Conservation (phyloP, 306 rosid species). For the Malus asiatica region DNA sequence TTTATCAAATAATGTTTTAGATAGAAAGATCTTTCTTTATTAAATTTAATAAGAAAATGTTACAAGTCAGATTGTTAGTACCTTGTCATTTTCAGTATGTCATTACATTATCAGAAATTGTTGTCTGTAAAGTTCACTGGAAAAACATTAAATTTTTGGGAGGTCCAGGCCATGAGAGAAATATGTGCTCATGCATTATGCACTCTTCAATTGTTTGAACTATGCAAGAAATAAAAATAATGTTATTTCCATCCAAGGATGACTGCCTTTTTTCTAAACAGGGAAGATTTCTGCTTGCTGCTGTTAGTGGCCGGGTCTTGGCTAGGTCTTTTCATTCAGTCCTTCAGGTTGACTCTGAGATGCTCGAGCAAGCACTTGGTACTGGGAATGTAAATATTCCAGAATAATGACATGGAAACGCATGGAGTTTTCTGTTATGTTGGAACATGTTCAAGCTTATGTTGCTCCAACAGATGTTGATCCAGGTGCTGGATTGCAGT, state of each 20-base stretch:
- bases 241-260: neutral
- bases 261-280: neutral
- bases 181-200: neutral
- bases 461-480: constrained; percentile 99
- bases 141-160: neutral
- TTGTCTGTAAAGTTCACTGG: neutral
- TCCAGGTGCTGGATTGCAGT: constrained; percentile 98
- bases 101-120: neutral
- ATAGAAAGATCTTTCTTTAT: neutral
- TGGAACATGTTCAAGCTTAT: constrained; percentile 98
- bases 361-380: constrained; percentile 91
- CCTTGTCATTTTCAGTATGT: neutral
- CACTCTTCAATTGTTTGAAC: neutral
- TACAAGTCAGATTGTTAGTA: neutral
- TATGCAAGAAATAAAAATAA: neutral
- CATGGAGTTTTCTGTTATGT: constrained; percentile 88
- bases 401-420: constrained; percentile 91
- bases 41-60: neutral
- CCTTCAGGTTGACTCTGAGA: constrained; percentile 82
- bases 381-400: constrained; percentile 47
- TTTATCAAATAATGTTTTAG: neutral
- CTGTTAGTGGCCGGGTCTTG: too few relatives aligned
- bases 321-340: constrained; percentile 65
- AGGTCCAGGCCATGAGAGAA: neutral
- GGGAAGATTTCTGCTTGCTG: too few relatives aligned